Evolutionary conservation across 441 rosid genomes (phyloP).

Genomic region (Macaranga tanarius): DNA sequence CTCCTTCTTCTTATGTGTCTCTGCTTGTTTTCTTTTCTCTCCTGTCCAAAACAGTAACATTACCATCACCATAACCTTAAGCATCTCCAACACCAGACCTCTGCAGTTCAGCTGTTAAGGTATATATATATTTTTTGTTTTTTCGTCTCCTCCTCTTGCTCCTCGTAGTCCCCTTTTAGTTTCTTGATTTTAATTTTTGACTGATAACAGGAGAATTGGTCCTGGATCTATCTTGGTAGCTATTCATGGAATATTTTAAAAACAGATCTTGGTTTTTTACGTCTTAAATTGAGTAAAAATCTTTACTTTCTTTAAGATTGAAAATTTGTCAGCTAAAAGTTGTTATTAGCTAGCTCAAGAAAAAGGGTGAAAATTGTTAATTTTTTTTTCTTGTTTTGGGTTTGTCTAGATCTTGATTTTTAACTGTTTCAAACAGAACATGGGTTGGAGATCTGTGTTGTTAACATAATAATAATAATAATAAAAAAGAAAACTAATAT

Average conservation of each 20-base stretch:
- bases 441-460: slow-evolving; percentile 16
- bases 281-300: not conserved
- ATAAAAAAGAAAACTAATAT: too few species aligned
- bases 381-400: too few species aligned
- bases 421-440: not conserved
- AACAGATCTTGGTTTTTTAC: slow-evolving; percentile 5
- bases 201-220: not conserved
- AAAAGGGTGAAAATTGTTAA: too few species aligned
- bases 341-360: too few species aligned
- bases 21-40: not conserved
- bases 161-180: not conserved
- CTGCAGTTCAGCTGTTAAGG: slow-evolving; percentile 7
- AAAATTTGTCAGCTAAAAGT: too few species aligned
- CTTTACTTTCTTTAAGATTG: not conserved
- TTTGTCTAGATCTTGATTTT: too few species aligned
- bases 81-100: too few species aligned
- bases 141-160: too few species aligned
- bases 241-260: not conserved
- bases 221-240: not conserved
- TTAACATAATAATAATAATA: too few species aligned
- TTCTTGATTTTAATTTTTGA: too few species aligned
- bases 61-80: too few species aligned
- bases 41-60: not conserved
- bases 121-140: not conserved
- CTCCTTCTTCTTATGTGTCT: too few species aligned